Conservation (phyloP, 306 rosid species). For the Quercus ilex region DNA sequence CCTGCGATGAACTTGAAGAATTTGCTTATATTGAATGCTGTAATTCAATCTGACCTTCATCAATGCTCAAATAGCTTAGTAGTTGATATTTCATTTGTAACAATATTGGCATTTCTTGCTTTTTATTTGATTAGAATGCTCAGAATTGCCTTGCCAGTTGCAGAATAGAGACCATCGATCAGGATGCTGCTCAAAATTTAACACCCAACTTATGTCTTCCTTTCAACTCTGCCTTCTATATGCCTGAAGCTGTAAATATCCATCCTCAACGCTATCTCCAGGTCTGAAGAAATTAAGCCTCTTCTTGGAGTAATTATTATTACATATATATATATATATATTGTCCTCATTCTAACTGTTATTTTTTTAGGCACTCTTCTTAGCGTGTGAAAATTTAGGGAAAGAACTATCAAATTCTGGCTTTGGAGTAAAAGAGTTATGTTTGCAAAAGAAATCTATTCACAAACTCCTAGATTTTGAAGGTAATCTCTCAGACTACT, state of each 20-base stretch:
- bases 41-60: slow-evolving; percentile 33
- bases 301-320: neutral
- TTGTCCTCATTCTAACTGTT: slow-evolving; percentile 17
- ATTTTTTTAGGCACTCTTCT: slow-evolving; percentile 61
- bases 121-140: slow-evolving; percentile 58
- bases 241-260: slow-evolving; percentile 87
- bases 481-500: slow-evolving; percentile 44
- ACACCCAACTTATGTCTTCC: slow-evolving; percentile 59
- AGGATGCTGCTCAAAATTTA: slow-evolving; percentile 51
- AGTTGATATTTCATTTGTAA: slow-evolving; percentile 7
- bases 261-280: slow-evolving; percentile 68
- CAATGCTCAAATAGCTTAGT: slow-evolving; percentile 8
- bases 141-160: slow-evolving; percentile 72
- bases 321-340: neutral
- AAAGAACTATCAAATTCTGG: slow-evolving; percentile 40
- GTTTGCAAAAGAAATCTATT: slow-evolving; percentile 52
- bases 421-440: slow-evolving; percentile 47
- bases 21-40: slow-evolving; percentile 56
- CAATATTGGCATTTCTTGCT: slow-evolving; percentile 18
- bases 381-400: slow-evolving; percentile 61
- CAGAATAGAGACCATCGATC: slow-evolving; percentile 59
- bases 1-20: slow-evolving; percentile 73
- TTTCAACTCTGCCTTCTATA: slow-evolving; percentile 58
- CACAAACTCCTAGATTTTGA: slow-evolving; percentile 59
- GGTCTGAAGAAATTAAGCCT: slow-evolving; percentile 37